phyloP scores from a whole-genome alignment of 2,329 filamentous ascomycete genomes.

The Exophiala calicioides region DNA sequence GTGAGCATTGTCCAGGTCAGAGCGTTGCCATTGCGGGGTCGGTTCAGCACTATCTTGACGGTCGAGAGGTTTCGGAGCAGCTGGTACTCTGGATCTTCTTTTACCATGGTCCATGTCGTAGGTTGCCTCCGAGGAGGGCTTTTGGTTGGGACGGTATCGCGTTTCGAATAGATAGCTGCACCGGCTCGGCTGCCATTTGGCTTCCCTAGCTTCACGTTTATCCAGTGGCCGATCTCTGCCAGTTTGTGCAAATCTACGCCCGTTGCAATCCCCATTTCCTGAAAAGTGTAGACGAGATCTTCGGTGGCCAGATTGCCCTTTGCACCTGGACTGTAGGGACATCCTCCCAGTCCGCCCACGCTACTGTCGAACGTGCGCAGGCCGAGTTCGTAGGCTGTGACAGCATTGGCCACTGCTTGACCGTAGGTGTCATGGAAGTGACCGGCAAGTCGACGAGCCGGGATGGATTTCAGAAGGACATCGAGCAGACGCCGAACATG shows the following conservation, averaged over 20 bases:
- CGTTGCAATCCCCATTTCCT: constrained; percentile 58
- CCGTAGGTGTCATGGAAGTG: constrained; percentile 90
- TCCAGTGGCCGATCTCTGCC: constrained; percentile 70
- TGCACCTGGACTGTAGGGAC: constrained; percentile 79
- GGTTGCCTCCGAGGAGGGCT: constrained; percentile 33
- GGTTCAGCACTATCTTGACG: constrained; percentile 36
- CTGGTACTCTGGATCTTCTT: constrained; percentile 35
- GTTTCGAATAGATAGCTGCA: constrained; percentile 47
- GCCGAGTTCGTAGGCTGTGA: constrained; percentile 73
- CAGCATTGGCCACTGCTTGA: constrained; percentile 76
- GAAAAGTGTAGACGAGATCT: constrained; percentile 71
- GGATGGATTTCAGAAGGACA: constrained; percentile 48
- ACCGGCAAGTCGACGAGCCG: constrained; percentile 70
- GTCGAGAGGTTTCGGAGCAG: constrained; percentile 39
- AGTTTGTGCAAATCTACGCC: constrained; percentile 52
- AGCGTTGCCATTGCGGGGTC: constrained; percentile 42
- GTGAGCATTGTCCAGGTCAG: constrained; percentile 42
- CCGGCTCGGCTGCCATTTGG: constrained; percentile 67
- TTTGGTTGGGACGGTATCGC: constrained; percentile 34
- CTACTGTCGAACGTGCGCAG: constrained; percentile 77
- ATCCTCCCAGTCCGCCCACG: constrained; percentile 77
- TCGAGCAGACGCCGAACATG: constrained; percentile 37
- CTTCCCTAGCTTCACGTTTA: constrained; percentile 63
- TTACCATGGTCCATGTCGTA: constrained; percentile 39
- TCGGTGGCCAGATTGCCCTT: constrained; percentile 85